Evolutionary conservation across 805 yeast species (phyloP).

Genomic region (Debaryomyces castellii): DNA sequence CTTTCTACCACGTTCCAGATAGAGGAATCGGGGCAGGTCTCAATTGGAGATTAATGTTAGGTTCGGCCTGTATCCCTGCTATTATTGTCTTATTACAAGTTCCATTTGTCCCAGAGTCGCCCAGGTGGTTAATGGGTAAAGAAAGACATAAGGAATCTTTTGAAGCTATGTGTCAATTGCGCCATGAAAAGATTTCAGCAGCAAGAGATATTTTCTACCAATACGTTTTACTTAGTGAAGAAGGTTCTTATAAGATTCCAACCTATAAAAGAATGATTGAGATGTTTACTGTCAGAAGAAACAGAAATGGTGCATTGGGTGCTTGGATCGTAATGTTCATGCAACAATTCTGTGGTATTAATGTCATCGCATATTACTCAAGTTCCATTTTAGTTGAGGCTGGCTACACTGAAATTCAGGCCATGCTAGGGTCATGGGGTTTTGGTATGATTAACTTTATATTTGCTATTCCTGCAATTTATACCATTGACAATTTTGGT

Average conservation of each 20-base stretch:
- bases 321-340: constrained; percentile 76
- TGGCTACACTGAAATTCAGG: constrained; percentile 55
- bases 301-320: constrained; percentile 73
- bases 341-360: constrained; percentile 86
- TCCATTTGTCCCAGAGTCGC: constrained; percentile 64
- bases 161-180: constrained; percentile 45
- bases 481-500: constrained; percentile 70
- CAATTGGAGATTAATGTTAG: constrained; percentile 67
- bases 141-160: constrained; percentile 50
- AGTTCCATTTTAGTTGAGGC: constrained; percentile 67
- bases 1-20: constrained; percentile 54
- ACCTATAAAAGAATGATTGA: constrained; percentile 46
- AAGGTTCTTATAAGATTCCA: constrained; percentile 50
- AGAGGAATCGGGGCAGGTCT: constrained; percentile 45
- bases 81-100: constrained; percentile 51
- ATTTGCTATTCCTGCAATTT: constrained; percentile 75
- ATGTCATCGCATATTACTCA: constrained; percentile 78
- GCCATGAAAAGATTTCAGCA: constrained; percentile 51
- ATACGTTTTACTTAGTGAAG: constrained; percentile 58
- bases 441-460: constrained; percentile 74
- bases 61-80: constrained; percentile 58
- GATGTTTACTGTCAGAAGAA: constrained; percentile 66
- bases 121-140: constrained; percentile 65
- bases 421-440: constrained; percentile 76
- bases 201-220: constrained; percentile 67